Conservation (phyloP, 345 rosid species). For the Turritis glabra region DNA sequence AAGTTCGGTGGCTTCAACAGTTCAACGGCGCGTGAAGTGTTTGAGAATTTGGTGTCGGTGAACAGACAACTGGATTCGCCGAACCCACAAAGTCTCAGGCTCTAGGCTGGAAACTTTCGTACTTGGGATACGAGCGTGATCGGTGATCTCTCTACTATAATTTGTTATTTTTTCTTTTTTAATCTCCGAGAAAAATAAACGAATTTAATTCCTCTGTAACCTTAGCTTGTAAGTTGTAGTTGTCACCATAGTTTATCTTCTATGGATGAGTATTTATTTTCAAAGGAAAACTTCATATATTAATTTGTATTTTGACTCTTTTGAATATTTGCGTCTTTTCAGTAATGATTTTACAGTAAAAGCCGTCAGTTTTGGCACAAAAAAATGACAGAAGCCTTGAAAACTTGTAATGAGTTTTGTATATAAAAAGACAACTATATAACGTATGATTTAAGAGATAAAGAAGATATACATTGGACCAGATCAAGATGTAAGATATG, state of each 20-base stretch:
- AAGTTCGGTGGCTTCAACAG: not conserved
- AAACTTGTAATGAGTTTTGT: no score
- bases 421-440: no score
- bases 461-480: not conserved
- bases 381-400: no score
- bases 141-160: constrained; percentile 12
- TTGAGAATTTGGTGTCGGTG: constrained; percentile 34
- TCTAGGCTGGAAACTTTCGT: not conserved
- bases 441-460: not conserved
- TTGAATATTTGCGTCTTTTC: not conserved
- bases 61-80: constrained; percentile 29
- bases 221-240: not conserved
- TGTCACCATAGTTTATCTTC: not conserved
- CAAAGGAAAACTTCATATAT: not conserved
- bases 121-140: constrained; percentile 18
- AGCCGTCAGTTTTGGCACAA: no score
- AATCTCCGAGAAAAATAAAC: not conserved
- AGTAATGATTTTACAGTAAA: not conserved
- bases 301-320: not conserved
- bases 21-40: not conserved
- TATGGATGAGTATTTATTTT: not conserved
- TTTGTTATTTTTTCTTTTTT: not conserved
- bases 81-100: constrained; percentile 29
- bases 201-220: not conserved
- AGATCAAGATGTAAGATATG: not conserved